A percentile compares a stretch with the other conserved stretches of the same genome.
Evolutionary conservation across 139 green algal genomes (phyloP).

Genomic region (Asterochloris sp.): DNA sequence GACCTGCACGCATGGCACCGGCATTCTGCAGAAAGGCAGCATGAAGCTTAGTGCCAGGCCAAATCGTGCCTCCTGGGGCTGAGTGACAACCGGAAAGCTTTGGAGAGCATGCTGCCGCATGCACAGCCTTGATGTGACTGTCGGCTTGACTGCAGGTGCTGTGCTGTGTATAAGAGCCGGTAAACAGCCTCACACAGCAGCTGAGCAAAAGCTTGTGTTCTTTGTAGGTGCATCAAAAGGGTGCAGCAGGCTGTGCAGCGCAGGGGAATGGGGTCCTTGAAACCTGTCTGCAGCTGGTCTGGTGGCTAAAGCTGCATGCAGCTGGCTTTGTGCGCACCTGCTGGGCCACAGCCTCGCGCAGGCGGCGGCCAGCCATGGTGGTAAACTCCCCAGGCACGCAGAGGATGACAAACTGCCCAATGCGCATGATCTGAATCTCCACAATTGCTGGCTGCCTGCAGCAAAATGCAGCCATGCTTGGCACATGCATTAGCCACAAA

Average conservation of each 20-base stretch:
- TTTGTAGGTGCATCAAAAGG: not conserved
- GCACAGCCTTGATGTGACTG: too few relatives aligned
- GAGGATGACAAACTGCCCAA: conserved; percentile 54
- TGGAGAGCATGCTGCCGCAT: too few relatives aligned
- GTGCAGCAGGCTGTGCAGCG: not conserved
- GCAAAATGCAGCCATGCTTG: not conserved
- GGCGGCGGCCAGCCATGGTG: conserved; percentile 78
- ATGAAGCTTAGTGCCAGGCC: too few relatives aligned
- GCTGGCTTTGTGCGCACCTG: conserved; percentile 16
- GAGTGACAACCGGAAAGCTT: too few relatives aligned
- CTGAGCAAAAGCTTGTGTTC: not conserved
- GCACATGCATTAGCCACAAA: not conserved
- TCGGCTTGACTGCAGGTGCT: too few relatives aligned
- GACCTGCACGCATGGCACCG: conserved; percentile 22
- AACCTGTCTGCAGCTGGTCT: too few relatives aligned
- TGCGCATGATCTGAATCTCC: conserved; percentile 52
- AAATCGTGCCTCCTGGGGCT: too few relatives aligned
- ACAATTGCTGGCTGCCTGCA: conserved; percentile 48
- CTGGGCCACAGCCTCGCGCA: conserved; percentile 48
- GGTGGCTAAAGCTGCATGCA: too few relatives aligned
- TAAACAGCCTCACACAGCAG: too few relatives aligned
- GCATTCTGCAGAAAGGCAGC: too few relatives aligned
- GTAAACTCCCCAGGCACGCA: conserved; percentile 73
- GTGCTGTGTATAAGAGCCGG: too few relatives aligned
- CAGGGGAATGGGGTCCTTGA: too few relatives aligned